A percentile compares a stretch with the other conserved stretches of the same genome.
Conservation (phyloP, 2,329 filamentous ascomycete genomes). For the Scedosporium dehoogii region DNA sequence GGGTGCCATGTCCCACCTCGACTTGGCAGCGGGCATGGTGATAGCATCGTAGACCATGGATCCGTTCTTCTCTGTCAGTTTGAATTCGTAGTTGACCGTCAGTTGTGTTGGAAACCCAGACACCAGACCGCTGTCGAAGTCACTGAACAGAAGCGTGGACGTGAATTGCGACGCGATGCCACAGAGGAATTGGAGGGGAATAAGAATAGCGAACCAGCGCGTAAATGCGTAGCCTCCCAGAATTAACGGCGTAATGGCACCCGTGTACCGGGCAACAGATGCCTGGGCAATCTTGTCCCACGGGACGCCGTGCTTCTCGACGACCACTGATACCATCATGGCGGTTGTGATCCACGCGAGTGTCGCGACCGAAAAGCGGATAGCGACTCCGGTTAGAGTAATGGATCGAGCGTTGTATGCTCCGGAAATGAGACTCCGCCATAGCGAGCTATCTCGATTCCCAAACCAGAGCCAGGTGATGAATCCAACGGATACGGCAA, state of each 20-base stretch:
- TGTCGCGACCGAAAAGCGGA: background rate
- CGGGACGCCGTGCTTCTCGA: background rate
- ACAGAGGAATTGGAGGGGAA: background rate
- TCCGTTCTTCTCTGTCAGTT: background rate
- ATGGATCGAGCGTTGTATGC: background rate
- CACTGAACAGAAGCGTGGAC: background rate
- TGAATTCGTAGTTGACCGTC: background rate
- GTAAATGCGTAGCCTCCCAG: background rate
- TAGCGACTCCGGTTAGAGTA: background rate
- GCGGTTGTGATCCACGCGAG: background rate
- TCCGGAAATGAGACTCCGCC: background rate
- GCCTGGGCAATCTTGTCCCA: background rate
- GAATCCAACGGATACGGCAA: no score
- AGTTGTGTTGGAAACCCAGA: background rate
- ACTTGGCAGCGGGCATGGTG: background rate
- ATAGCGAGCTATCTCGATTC: background rate
- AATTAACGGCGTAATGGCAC: background rate
- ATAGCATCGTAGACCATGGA: no score
- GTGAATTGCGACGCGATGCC: background rate
- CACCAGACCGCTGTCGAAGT: background rate
- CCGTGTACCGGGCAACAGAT: background rate
- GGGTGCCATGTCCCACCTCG: background rate
- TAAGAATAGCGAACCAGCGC: background rate
- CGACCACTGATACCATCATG: background rate
- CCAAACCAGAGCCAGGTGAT: no score